Percentiles rank a stretch among this genome's conserved stretches.
Evolutionary conservation across 2,329 filamentous ascomycete genomes (phyloP).

Genomic region (Ophiostoma perfectum): DNA sequence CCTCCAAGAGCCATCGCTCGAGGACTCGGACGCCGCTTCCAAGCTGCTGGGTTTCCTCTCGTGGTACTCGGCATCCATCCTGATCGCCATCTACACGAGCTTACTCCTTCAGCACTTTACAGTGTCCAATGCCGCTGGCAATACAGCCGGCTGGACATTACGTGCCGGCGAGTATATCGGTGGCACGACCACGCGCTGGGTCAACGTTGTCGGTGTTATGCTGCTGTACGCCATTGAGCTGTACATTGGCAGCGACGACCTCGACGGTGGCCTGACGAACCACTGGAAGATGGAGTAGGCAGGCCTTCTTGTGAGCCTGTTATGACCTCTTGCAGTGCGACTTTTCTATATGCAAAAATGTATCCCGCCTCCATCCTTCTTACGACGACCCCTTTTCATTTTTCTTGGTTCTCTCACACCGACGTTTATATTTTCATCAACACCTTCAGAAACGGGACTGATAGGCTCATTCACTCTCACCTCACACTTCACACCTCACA

Average conservation of each 20-base stretch:
- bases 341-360: too few species aligned
- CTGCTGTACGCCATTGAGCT: conserved; percentile 83
- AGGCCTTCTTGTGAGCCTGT: too few species aligned
- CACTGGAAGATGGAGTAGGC: conserved; percentile 82
- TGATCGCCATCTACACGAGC: conserved; percentile 95
- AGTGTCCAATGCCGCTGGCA: conserved; percentile 56
- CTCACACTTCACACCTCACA: too few species aligned
- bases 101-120: conserved; percentile 93
- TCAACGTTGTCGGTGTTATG: conserved; percentile 87
- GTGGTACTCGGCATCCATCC: conserved; percentile 90
- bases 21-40: conserved; percentile 77
- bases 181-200: conserved; percentile 87
- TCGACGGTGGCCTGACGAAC: conserved; percentile 63
- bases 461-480: background rate
- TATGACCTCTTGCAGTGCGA: too few species aligned
- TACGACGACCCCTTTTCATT: background rate
- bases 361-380: background rate
- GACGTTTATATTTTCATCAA: too few species aligned
- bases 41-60: conserved; percentile 76
- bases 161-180: conserved; percentile 70
- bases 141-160: conserved; percentile 66
- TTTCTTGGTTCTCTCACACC: background rate
- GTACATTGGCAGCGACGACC: conserved; percentile 76
- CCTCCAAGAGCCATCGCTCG: conserved; percentile 76
- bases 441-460: background rate